These are phyloP conservation scores for Eucalyptus guilfoylei DNA, from an alignment of 345 rosid genomes.

Conservation along the genomic window DNA sequence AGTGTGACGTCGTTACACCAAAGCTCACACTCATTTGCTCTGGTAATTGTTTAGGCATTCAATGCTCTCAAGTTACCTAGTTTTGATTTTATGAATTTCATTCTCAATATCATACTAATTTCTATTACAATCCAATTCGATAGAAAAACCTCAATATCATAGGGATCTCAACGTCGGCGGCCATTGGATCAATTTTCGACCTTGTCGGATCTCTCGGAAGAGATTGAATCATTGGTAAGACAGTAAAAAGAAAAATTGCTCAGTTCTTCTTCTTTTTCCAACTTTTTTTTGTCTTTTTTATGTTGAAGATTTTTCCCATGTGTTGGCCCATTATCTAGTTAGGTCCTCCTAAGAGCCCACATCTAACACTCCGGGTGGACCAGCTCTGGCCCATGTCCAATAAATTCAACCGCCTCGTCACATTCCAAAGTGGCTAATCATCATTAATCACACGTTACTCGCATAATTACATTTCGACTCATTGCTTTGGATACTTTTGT, in stretches of 20 bases:
- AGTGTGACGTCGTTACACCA: neutral
- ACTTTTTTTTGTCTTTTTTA: neutral
- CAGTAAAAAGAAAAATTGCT: neutral
- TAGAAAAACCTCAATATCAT: neutral
- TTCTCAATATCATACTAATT: neutral
- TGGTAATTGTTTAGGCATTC: neutral
- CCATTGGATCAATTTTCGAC: neutral
- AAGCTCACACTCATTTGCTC: neutral
- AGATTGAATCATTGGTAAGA: neutral
- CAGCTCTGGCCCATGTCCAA: neutral
- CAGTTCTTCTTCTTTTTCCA: neutral
- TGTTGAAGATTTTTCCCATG: neutral
- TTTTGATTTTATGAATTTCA: neutral
- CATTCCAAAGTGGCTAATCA: neutral
- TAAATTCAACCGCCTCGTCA: neutral
- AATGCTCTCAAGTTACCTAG: neutral
- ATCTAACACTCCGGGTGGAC: neutral
- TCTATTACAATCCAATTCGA: neutral
- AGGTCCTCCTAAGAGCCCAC: neutral
- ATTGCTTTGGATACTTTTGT: neutral
- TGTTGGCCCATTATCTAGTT: neutral
- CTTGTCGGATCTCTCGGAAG: neutral
- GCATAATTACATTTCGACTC: neutral
- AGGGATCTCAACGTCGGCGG: neutral
- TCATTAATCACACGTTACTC: neutral